phyloP scores from a whole-genome alignment of 2,329 filamentous ascomycete genomes.

The Orbilia javanica region DNA sequence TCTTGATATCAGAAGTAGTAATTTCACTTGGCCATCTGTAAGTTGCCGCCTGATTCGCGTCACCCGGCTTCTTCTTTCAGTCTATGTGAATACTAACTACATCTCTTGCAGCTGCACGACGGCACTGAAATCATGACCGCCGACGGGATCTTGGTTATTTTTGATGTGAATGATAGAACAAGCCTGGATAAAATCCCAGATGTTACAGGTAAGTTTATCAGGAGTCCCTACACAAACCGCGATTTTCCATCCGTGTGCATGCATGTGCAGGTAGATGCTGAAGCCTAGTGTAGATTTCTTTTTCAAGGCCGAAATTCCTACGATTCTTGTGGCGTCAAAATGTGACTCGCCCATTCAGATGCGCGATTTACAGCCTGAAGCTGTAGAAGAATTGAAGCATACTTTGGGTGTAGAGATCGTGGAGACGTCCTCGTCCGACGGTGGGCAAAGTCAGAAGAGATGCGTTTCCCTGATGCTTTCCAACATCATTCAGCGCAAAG shows the following conservation, averaged over 20 bases:
- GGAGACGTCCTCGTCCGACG: slow-evolving; percentile 54
- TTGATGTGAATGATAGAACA: slow-evolving; percentile 84
- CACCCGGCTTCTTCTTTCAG: slow-evolving; percentile 37
- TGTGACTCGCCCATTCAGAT: slow-evolving; percentile 56
- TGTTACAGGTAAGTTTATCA: slow-evolving; percentile 77
- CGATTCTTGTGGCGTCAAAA: slow-evolving; percentile 55
- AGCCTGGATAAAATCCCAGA: slow-evolving; percentile 81
- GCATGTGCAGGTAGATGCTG: slow-evolving; percentile 41
- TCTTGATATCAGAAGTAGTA: slow-evolving; percentile 73
- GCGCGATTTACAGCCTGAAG: slow-evolving; percentile 58
- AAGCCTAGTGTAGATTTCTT: slow-evolving; percentile 59
- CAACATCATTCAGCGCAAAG: slow-evolving; percentile 55
- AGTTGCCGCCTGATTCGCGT: slow-evolving; percentile 58
- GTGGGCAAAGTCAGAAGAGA: slow-evolving; percentile 55
- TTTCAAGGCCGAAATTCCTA: slow-evolving; percentile 59
- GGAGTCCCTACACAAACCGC: slow-evolving; percentile 44
- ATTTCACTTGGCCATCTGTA: slow-evolving; percentile 68
- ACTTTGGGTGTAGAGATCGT: slow-evolving; percentile 53
- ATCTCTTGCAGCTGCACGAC: slow-evolving; percentile 60
- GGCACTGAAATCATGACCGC: slow-evolving; percentile 67
- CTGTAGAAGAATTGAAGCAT: slow-evolving; percentile 52
- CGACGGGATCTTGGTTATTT: slow-evolving; percentile 86
- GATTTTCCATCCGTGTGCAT: slow-evolving; percentile 45
- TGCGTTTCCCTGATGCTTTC: slow-evolving; percentile 56
- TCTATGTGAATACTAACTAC: slow-evolving; percentile 62